Conservation (phyloP, 805 yeast species). For the Pichia deserticola region DNA sequence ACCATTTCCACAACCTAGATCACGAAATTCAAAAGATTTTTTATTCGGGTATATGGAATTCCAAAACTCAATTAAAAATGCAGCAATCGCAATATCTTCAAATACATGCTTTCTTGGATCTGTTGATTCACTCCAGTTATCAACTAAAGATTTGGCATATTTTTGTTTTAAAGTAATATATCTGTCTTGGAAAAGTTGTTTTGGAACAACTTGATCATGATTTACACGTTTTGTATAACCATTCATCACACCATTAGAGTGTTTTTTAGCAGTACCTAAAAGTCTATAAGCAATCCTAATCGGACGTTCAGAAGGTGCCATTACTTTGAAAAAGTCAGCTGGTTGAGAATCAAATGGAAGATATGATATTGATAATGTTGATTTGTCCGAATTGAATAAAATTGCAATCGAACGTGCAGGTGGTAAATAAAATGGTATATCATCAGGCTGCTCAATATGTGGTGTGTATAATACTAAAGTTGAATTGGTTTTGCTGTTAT, state of each 20-base stretch:
- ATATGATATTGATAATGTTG: constrained; percentile 63
- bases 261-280: constrained; percentile 72
- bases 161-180: constrained; percentile 76
- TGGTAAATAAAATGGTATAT: constrained; percentile 86
- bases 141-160: constrained; percentile 68
- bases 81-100: constrained; percentile 94
- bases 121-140: constrained; percentile 86
- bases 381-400: constrained; percentile 33
- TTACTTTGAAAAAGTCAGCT: constrained; percentile 21
- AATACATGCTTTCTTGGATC: constrained; percentile 95
- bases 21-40: constrained; percentile 61
- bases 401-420: constrained; percentile 74
- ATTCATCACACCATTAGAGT: constrained; percentile 71
- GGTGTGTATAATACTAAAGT: constrained; percentile 70
- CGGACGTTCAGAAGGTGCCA: constrained; percentile 50
- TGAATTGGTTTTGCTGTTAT: constrained; percentile 29
- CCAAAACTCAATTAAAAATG: constrained; percentile 89
- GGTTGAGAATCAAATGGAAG: constrained; percentile 44
- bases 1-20: constrained; percentile 95
- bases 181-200: constrained; percentile 73
- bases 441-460: constrained; percentile 51
- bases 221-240: constrained; percentile 86
- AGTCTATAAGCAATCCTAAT: constrained; percentile 77
- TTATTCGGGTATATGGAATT: constrained; percentile 34
- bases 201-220: constrained; percentile 81